Conservation (phyloP, 208 protist genomes). For the Acanthamoeba triangularis region DNA sequence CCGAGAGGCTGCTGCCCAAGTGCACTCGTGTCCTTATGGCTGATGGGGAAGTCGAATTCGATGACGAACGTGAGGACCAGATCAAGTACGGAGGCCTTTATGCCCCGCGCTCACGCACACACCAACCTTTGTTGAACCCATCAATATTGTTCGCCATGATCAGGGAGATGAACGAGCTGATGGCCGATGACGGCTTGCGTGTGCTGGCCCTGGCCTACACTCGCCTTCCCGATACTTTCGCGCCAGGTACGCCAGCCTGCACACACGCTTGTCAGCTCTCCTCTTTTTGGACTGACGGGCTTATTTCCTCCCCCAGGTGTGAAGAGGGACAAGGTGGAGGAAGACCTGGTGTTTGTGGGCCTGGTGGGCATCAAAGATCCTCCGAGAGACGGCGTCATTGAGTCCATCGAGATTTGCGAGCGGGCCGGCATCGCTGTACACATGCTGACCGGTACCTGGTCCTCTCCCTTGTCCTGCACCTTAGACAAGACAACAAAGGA, state of each 20-base stretch:
- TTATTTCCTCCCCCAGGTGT: conserved; percentile 58
- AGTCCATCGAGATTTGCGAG: conserved; percentile 90
- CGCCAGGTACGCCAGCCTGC: background rate
- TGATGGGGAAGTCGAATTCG: background rate
- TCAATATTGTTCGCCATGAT: background rate
- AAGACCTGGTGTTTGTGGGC: conserved; percentile 95
- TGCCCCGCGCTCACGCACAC: too few relatives aligned
- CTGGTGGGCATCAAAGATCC: conserved; percentile 97
- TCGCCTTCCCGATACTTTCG: background rate
- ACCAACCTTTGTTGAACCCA: background rate
- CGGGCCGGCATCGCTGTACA: conserved; percentile 42
- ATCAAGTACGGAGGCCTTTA: background rate
- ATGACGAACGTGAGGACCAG: background rate
- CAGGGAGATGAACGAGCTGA: conserved; percentile 56
- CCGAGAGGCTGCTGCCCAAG: conserved; percentile 42
- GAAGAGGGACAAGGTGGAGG: conserved; percentile 92
- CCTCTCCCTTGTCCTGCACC: background rate
- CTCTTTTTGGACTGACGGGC: background rate
- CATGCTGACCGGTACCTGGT: conserved; percentile 71
- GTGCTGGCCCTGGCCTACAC: conserved; percentile 82
- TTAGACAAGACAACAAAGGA: background rate
- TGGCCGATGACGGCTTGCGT: conserved; percentile 75
- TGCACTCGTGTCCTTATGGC: background rate
- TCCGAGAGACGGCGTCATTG: conserved; percentile 93
- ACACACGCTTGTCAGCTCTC: background rate